A percentile compares a stretch with the other conserved stretches of the same genome.
Conservation (phyloP, 75 land plant genomes). For the Picea glauca region DNA sequence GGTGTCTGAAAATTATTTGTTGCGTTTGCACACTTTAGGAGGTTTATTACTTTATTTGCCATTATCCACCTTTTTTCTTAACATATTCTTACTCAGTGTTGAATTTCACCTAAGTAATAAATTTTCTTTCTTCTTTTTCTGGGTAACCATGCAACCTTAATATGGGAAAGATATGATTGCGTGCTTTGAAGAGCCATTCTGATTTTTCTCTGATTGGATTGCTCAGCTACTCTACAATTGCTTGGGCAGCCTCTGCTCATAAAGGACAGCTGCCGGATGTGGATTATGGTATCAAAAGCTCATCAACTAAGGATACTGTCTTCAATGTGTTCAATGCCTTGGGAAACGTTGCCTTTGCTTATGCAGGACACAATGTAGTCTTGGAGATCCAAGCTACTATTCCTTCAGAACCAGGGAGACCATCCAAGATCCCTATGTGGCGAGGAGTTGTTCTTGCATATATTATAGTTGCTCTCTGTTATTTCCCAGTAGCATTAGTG, state of each 20-base stretch:
- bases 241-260: slow-evolving; percentile 38
- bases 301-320: slow-evolving; percentile 17
- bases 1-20: no score
- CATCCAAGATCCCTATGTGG: slow-evolving; percentile 73
- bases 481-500: slow-evolving; percentile 57
- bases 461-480: slow-evolving; percentile 53
- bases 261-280: slow-evolving; percentile 17
- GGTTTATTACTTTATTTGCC: no score
- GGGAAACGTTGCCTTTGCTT: slow-evolving; percentile 60
- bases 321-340: slow-evolving; percentile 50
- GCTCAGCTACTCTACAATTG: slow-evolving; percentile 63
- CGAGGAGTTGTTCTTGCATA: slow-evolving; percentile 58
- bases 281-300: slow-evolving; percentile 15
- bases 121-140: neutral
- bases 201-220: slow-evolving; percentile 65
- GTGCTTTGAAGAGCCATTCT: slow-evolving; percentile 39
- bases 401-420: slow-evolving; percentile 49
- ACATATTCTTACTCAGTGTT: neutral
- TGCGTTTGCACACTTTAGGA: no score
- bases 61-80: neutral
- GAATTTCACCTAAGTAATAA: neutral
- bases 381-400: slow-evolving; percentile 72
- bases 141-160: no score
- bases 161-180: neutral
- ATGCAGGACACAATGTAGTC: slow-evolving; percentile 70